Conservation (phyloP, 345 rosid genomes). For the Eucalyptus cloeziana region DNA sequence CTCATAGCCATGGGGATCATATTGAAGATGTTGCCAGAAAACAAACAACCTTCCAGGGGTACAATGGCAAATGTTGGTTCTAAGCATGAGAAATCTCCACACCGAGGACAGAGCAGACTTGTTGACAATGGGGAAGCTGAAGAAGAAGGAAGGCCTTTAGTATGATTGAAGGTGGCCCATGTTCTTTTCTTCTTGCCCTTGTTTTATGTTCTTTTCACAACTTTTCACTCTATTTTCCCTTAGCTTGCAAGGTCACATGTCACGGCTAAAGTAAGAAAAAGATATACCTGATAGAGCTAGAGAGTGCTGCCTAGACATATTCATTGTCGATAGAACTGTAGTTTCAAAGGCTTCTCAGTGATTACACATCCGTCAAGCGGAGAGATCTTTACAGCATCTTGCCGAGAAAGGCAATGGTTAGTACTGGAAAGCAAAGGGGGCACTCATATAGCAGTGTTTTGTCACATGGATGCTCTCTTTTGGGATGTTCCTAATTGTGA, state of each 20-base stretch:
- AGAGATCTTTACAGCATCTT: not conserved
- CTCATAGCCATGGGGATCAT: slow-evolving; percentile 72
- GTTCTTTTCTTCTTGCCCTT: not conserved
- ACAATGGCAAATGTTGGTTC: not conserved
- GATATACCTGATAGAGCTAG: not conserved
- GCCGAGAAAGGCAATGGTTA: not conserved
- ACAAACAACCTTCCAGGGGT: slow-evolving; percentile 14
- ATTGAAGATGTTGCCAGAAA: slow-evolving; percentile 72
- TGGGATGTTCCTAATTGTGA: not conserved
- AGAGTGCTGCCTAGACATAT: not conserved
- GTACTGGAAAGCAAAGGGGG: not conserved
- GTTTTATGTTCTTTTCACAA: not conserved
- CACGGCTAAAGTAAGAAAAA: not conserved
- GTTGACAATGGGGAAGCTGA: not conserved
- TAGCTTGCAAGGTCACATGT: not conserved
- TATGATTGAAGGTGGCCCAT: slow-evolving; percentile 6
- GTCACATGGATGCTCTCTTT: not conserved
- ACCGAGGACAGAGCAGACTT: not conserved
- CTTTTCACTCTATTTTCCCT: not conserved
- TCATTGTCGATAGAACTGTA: not conserved
- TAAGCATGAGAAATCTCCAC: slow-evolving; percentile 3
- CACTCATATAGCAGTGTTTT: not conserved
- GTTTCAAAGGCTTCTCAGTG: not conserved
- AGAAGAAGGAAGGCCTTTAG: slow-evolving; percentile 49
- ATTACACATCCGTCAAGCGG: not conserved